Percentiles rank a stretch among this genome's conserved stretches.
These are phyloP conservation scores for Casuarina cunninghamiana DNA, from an alignment of 306 rosid species.

Conservation along the genomic window DNA sequence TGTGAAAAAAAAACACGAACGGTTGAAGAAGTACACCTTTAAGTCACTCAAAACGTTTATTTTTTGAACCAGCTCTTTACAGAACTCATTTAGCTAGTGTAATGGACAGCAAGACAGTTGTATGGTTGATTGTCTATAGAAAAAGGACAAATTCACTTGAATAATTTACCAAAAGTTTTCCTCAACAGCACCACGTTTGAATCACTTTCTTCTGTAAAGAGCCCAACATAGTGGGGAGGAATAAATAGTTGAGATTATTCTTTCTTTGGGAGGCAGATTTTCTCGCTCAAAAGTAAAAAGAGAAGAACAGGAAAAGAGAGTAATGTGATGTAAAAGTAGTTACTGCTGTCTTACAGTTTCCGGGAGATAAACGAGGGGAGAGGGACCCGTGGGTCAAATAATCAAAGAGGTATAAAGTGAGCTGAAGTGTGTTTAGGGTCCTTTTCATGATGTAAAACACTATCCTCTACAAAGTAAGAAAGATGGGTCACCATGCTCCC, in stretches of 20 bases:
- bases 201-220: background rate
- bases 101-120: background rate
- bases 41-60: background rate
- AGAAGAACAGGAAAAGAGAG: conserved; percentile 18
- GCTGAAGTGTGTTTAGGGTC: conserved; percentile 36
- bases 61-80: background rate
- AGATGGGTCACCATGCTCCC: conserved; percentile 68
- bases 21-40: background rate
- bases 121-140: background rate
- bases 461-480: conserved; percentile 39
- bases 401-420: conserved; percentile 44
- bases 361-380: conserved; percentile 34
- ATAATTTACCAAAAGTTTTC: background rate
- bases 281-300: conserved; percentile 25
- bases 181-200: background rate
- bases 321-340: conserved; percentile 22
- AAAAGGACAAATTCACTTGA: background rate
- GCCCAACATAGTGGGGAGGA: background rate
- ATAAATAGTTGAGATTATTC: background rate
- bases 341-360: conserved; percentile 28
- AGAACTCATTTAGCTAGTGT: background rate
- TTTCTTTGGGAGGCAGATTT: conserved; percentile 38
- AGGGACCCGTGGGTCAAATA: conserved; percentile 50
- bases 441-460: conserved; percentile 51
- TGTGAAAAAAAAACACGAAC: background rate